phyloP scores from a whole-genome alignment of 2,329 filamentous ascomycete species.

The Cladosporium sp. region DNA sequence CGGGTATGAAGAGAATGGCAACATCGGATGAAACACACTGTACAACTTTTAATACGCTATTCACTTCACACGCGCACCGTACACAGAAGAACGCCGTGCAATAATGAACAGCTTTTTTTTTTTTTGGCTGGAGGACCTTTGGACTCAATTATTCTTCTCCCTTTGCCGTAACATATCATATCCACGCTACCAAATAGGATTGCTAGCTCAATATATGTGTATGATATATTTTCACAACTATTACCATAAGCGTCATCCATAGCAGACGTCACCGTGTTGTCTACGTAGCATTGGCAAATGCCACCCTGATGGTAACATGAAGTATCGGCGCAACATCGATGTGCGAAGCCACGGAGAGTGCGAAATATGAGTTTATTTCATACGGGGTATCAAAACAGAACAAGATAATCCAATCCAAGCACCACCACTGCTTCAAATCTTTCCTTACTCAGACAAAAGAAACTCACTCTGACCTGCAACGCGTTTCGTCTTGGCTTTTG shows the following conservation, averaged over 20 bases:
- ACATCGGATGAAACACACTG: not conserved
- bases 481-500: not conserved
- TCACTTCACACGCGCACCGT: not conserved
- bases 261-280: no score
- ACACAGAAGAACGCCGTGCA: not conserved
- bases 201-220: no score
- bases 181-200: no score
- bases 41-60: not conserved
- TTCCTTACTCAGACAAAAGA: not conserved
- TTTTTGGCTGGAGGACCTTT: no score
- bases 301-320: no score
- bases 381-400: not conserved
- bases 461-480: not conserved
- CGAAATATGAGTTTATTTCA: not conserved
- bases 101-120: not conserved
- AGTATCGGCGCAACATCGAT: no score
- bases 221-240: no score
- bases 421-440: not conserved
- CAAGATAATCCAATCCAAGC: not conserved
- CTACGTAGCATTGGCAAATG: no score
- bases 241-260: no score
- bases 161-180: no score
- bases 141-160: no score
- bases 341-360: not conserved
- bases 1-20: not conserved